Base-by-base conservation (phyloP, 768 basidiomycete species). In the Kwoniella pini region DNA sequence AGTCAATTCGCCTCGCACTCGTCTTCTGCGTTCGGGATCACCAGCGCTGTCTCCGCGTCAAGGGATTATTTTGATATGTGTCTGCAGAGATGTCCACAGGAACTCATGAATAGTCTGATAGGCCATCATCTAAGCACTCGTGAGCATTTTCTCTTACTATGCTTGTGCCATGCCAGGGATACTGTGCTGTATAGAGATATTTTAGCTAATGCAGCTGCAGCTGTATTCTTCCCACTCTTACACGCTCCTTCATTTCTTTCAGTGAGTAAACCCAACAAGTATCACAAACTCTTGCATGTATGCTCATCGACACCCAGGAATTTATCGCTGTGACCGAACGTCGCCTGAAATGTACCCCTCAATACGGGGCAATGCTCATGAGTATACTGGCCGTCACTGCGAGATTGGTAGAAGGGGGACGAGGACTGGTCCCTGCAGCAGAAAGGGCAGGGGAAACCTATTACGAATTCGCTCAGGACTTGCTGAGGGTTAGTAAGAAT, bases 311-410 rank as follows among this genome's bases (percentile, higher is more conserved):
- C 15, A 7, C 39, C 5, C 54, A 56, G 54, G 54, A 56, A 33
- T 56, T 56, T 28, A 56, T 56, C 54, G 54, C 54, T 31, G 54
- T 56, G 9, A 56, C 54, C 27, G 43, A 56, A 46, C 54, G 54
- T 28, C 54, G 54, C 19, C 28, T 56, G 26, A 56, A 56, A 22
- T 56, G 54, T 22, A 56, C 54, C 13, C 54, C 54, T 1, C 54
- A 56, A 31, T 56, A 56, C 30, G 54, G 54, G n/a, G 54, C 54
- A 12, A 24, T 56, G 26, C 43, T 56, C 15, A 56, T 56, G 54
- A 56, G 54, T 42, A 56, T 56, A 7, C 27, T 56, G 10, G 54
- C 54, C 5, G 54, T 56, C 4, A 56, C 54, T 5, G 54, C 54
- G 15, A 3, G 30, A 30, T 30, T 56, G 26, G 43, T 56, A 10